Base-by-base conservation (phyloP, 2,329 filamentous ascomycete genomes). In the Ophiosphaerella narmari region DNA sequence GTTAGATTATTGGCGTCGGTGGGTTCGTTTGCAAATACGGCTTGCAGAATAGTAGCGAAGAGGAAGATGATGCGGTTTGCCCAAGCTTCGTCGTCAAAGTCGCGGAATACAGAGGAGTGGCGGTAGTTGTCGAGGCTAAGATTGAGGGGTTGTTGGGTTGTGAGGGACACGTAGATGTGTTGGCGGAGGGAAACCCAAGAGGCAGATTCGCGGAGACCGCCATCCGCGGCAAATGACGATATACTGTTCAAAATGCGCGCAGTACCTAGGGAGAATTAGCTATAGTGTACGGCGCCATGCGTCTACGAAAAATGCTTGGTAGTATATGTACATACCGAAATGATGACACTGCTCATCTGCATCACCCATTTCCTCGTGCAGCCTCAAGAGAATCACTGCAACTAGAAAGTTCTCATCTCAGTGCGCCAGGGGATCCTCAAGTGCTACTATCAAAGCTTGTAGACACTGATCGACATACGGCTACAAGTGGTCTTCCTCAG, bases 391-490 rank as follows among this genome's bases (percentile, higher is more conserved):
- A 7, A 81, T 79, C 0, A 82, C 78, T 0, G 78, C 77, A 1
- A 78, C 73, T 0, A 81, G 64, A 2, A 80, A 72, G 13, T 75
- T 77, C 29, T 78, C 78, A 40, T 78, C 76, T 57, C 76, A 78
- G 1, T 73, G 72, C 1, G 74, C 65, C 1, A 70, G 68, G 0
- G 77, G 74, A 32, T 73, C 71, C 7, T 76, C 71, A 12, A 81
- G 67, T 2, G 75, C 74, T 9, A 74, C 66, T 2, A 81, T 80
- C 5, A 81, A 69, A 9, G 78, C 63, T 45, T 78, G 73, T 8
- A 81, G 66, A 48, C 78, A 80, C 43, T 75, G 67, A 16, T 76
- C 74, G 33, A 79, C 73, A 50, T 79, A 80, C 8, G 70, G 67
- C 9, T 76, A 72, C 1, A 77, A 78, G 48, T 75, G 73, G 43